Percentiles rank a stretch among this genome's conserved stretches.
Evolutionary conservation across 176 grass and related monocot species (phyloP).

Genomic region (Triticum aestivum): IWGSC_CS_RefSeq_v2.1 NC_057799.1:5944680-5945179

Average conservation of each 20-base stretch:
- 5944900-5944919: constrained; percentile 30
- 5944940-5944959: background rate
- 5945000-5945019: background rate
- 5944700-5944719: background rate
- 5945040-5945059: background rate
- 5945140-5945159: background rate
- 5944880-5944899: background rate
- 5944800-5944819: background rate
- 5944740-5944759: background rate
- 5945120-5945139: no score
- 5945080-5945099: background rate
- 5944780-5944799: background rate
- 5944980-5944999: background rate
- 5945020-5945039: background rate
- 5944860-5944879: background rate
- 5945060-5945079: background rate
- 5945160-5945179: background rate
- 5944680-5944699: background rate
- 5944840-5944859: background rate
- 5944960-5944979: constrained; percentile 2
- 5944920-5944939: background rate
- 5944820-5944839: background rate
- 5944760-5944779: background rate
- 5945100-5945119: background rate
- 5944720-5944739: background rate